Conservation (phyloP, 2,329 filamentous ascomycete genomes). For the Graphium sp. region DNA sequence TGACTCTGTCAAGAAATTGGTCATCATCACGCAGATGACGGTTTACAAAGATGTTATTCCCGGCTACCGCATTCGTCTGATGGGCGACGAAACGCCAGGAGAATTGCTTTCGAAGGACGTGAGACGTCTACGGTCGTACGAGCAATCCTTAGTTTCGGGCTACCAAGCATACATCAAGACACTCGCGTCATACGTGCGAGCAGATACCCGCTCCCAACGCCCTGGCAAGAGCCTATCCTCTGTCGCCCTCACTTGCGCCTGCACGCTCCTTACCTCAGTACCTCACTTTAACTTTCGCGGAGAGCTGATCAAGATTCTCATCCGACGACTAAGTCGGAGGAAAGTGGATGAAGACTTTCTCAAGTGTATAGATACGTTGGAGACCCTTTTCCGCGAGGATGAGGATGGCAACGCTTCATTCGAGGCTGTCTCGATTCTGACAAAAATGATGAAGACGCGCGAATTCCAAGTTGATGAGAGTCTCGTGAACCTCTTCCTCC, state of each 20-base stretch:
- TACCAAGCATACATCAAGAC: conserved; percentile 77
- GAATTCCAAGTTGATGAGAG: conserved; percentile 72
- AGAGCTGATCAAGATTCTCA: conserved; percentile 74
- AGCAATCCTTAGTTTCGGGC: conserved; percentile 69
- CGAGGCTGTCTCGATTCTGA: conserved; percentile 68
- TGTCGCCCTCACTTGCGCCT: conserved; percentile 74
- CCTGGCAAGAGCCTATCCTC: conserved; percentile 39
- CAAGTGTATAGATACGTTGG: conserved; percentile 63
- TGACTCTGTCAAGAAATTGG: conserved; percentile 65
- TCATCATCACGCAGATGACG: conserved; percentile 70
- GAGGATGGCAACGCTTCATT: conserved; percentile 80
- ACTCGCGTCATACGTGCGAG: conserved; percentile 50
- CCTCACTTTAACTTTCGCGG: conserved; percentile 95
- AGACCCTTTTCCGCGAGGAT: conserved; percentile 70
- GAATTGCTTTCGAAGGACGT: conserved; percentile 89
- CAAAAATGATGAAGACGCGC: conserved; percentile 88
- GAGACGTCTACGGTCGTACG: conserved; percentile 62
- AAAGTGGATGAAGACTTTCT: conserved; percentile 57
- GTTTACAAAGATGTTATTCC: conserved; percentile 95
- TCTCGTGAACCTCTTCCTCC: conserved; percentile 79
- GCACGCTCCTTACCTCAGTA: conserved; percentile 61
- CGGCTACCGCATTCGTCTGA: conserved; percentile 80
- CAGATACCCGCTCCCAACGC: conserved; percentile 20
- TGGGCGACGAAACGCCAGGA: conserved; percentile 55
- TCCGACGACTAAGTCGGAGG: conserved; percentile 63